A percentile compares a stretch with the other conserved stretches of the same genome.
phyloP scores from a whole-genome alignment of 257 asterid species.

The Capsicum baccatum region DNA sequence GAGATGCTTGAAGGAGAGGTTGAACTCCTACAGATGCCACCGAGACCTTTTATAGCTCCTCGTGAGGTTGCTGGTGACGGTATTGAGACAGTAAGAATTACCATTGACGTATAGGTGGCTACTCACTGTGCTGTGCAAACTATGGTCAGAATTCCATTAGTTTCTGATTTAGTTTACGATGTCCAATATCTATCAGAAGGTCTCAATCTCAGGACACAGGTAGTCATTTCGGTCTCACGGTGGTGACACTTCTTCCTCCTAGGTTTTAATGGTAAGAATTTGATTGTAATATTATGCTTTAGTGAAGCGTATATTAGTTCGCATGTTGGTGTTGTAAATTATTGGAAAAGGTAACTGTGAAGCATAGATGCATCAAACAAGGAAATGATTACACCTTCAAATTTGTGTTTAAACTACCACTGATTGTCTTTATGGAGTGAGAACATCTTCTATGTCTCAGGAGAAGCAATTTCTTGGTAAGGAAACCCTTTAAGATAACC shows the following conservation, averaged over 20 bases:
- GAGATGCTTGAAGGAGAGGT: slow-evolving; percentile 56
- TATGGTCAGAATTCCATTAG: background rate
- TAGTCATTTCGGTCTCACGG: background rate
- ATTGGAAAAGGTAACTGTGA: background rate
- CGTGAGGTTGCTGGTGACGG: slow-evolving; percentile 34
- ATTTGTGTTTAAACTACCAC: background rate
- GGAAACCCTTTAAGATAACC: background rate
- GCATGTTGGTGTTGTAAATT: background rate
- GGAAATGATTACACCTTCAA: background rate
- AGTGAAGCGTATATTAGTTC: background rate
- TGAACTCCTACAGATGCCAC: slow-evolving; percentile 48
- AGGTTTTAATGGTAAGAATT: background rate
- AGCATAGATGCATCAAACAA: background rate
- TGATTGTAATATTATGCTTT: background rate
- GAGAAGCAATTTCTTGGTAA: background rate
- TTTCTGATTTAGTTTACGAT: background rate
- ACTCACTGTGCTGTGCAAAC: background rate
- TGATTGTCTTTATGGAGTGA: background rate
- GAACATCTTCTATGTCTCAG: background rate
- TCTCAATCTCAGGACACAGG: background rate
- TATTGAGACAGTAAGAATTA: background rate
- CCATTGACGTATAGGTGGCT: background rate
- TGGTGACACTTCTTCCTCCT: slow-evolving; percentile 1
- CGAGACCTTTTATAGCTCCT: slow-evolving; percentile 42
- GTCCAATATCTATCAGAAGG: background rate